These are phyloP conservation scores for Trichoderma sp. DNA, from an alignment of 2,329 filamentous ascomycete genomes.

Conservation along the genomic window DNA sequence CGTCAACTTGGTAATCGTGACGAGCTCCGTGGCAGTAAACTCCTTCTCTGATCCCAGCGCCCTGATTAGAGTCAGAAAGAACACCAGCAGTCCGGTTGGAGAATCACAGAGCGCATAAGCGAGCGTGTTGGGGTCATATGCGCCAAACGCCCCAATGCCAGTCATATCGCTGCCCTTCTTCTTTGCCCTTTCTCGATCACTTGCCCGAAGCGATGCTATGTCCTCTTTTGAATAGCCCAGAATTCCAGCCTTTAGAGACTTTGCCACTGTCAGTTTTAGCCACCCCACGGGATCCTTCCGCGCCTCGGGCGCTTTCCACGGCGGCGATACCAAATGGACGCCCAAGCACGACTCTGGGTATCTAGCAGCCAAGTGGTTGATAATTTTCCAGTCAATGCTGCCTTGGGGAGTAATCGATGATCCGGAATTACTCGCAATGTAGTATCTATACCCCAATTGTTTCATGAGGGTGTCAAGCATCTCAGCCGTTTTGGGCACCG, in stretches of 20 bases:
- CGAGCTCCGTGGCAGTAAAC: conserved; percentile 56
- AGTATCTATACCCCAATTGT: conserved; percentile 61
- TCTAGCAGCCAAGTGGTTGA: conserved; percentile 52
- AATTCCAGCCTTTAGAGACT: conserved; percentile 51
- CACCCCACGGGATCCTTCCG: conserved; percentile 52
- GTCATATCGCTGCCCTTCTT: conserved; percentile 28
- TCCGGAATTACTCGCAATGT: conserved; percentile 60
- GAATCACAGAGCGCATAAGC: conserved; percentile 66
- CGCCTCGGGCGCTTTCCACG: conserved; percentile 54
- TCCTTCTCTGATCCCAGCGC: conserved; percentile 46
- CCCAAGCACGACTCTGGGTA: conserved; percentile 59
- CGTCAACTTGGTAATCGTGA: conserved; percentile 63
- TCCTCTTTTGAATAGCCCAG: conserved; percentile 61
- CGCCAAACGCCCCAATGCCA: conserved; percentile 38
- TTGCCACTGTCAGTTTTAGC: conserved; percentile 61
- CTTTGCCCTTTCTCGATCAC: conserved; percentile 30
- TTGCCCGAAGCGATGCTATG: conserved; percentile 47
- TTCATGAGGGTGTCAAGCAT: conserved; percentile 64
- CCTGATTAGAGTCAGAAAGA: conserved; percentile 54
- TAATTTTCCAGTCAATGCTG: conserved; percentile 57
- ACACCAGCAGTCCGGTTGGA: conserved; percentile 60
- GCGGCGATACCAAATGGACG: conserved; percentile 63
- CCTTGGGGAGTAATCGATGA: conserved; percentile 51
- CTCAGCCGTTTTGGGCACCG: conserved; percentile 57
- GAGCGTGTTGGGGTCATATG: conserved; percentile 57